These are phyloP conservation scores for Mucor saturninus DNA, from an alignment of 371 early-diverging fungal genomes.

Conservation along the genomic window DNA sequence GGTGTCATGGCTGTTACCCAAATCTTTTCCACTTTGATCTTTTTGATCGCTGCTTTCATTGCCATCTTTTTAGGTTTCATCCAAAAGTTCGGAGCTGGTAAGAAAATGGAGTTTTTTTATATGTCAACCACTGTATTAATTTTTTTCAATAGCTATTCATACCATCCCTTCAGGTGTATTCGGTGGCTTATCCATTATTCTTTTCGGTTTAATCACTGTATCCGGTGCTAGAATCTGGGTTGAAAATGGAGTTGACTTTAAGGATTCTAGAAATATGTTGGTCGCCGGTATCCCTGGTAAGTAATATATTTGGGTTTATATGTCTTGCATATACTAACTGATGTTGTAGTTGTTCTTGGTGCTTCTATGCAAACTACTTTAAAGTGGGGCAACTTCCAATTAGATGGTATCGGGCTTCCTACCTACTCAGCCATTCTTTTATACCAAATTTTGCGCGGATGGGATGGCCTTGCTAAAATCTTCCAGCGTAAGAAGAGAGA, in stretches of 20 bases:
- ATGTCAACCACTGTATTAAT: neutral
- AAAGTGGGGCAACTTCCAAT: conserved; percentile 46
- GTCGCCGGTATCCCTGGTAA: conserved; percentile 54
- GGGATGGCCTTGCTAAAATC: conserved; percentile 19
- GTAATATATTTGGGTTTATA: conserved; percentile 1
- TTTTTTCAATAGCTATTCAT: conserved; percentile 36
- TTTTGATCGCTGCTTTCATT: conserved; percentile 57
- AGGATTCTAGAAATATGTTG: conserved; percentile 56
- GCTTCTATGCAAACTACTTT: conserved; percentile 53
- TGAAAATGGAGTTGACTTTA: conserved; percentile 57
- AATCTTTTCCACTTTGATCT: conserved; percentile 60
- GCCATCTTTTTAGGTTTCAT: conserved; percentile 62
- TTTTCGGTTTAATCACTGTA: conserved; percentile 62
- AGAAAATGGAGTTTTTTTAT: neutral
- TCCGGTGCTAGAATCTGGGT: conserved; percentile 70
- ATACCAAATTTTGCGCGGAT: conserved; percentile 45
- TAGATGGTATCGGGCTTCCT: conserved; percentile 54
- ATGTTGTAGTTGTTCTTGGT: conserved; percentile 37
- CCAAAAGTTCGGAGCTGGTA: conserved; percentile 61
- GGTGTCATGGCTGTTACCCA: conserved; percentile 60
- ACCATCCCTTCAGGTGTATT: conserved; percentile 64
- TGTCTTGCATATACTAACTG: neutral
- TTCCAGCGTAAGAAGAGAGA: conserved; percentile 19
- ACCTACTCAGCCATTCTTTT: conserved; percentile 43
- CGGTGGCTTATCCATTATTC: conserved; percentile 60